Evolutionary conservation across 2,329 filamentous ascomycete species (phyloP).

Genomic region (Fusarium tricinctum): DNA sequence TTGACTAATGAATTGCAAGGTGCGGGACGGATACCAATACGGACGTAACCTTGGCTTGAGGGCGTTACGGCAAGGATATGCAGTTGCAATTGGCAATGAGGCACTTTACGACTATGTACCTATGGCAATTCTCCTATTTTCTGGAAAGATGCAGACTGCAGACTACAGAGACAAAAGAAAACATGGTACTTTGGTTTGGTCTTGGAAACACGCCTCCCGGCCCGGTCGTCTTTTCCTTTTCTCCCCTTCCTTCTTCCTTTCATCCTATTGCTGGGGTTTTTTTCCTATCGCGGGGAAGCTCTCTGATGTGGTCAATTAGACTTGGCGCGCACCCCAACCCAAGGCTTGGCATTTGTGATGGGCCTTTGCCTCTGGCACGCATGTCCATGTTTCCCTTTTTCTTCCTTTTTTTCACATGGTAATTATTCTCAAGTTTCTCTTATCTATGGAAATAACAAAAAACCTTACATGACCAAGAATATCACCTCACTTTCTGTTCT

Average conservation of each 20-base stretch:
- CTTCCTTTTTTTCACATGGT: constrained; percentile 22
- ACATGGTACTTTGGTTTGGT: constrained; percentile 4
- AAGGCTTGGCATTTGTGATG: constrained; percentile 23
- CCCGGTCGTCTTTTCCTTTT: constrained; percentile 12
- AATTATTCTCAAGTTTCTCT: constrained; percentile 8
- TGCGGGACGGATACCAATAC: too few relatives aligned
- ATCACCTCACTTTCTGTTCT: constrained; percentile 3
- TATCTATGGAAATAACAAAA: constrained; percentile 1
- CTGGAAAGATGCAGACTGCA: constrained; percentile 3
- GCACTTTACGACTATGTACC: constrained; percentile 28
- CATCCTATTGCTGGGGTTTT: constrained; percentile 24
- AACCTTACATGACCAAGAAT: constrained; percentile 4
- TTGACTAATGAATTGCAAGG: constrained; percentile 29
- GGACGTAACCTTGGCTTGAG: constrained; percentile 30
- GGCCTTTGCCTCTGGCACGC: constrained; percentile 24
- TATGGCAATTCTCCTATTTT: neutral
- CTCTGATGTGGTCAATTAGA: neutral
- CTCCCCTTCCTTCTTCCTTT: constrained; percentile 6
- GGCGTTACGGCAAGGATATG: constrained; percentile 29
- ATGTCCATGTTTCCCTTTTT: constrained; percentile 6
- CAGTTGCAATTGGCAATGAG: constrained; percentile 30
- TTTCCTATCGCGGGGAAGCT: constrained; percentile 26
- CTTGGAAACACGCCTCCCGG: constrained; percentile 32
- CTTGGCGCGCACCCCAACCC: constrained; percentile 14
- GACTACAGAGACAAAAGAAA: neutral